Base-by-base conservation (phyloP, 805 yeast species). In the Wickerhamomyces silvicola region DNA sequence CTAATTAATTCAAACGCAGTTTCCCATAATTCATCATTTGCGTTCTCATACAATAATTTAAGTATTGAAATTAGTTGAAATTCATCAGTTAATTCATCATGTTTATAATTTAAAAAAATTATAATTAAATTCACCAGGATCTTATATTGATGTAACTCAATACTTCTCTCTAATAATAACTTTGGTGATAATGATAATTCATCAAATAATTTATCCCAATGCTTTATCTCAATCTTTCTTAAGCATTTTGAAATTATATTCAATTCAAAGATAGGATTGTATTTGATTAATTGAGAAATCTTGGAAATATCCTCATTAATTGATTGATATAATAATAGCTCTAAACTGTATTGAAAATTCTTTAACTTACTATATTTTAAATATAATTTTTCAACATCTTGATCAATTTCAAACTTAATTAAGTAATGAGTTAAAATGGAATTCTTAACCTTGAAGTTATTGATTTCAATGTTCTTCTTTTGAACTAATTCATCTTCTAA, bases 201-300 rank as follows among this genome's bases (percentile, higher is more conserved):
- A 2, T 51, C 41, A 35, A 72, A 64, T 28, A 71, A 59, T n/a
- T 46, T 46, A 11, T 51, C 39, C 77, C 78, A 72, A 40, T 64
- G 61, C 17, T 50, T 55, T 18, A 61, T 58, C 42, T 72, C 78
- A n/a, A 71, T 69, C 38, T 71, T 72, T 28, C 78, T 46, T 33
- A 72, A 55, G 45, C 75, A 70, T 36, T 67, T 68, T 13, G 72
- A 67, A 32, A 62, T 62, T 17, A 70, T 60, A 11, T 48, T 45
- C 10, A 54, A 32, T 25, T 46, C 51, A 28, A 37, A 34, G 3
- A 41, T 17, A 10, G 45, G 46, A 29, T 48, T 47, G 7, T 42
- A 25, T 24, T 47, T 43, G 15, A 58, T 38, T 18, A 54, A 26
- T 6, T 37, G 24, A 12, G 52, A 35, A 8, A 50, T 26, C 4